phyloP scores from a whole-genome alignment of 176 grass and related monocot species.

The Triticum dicoccoides region DNA sequence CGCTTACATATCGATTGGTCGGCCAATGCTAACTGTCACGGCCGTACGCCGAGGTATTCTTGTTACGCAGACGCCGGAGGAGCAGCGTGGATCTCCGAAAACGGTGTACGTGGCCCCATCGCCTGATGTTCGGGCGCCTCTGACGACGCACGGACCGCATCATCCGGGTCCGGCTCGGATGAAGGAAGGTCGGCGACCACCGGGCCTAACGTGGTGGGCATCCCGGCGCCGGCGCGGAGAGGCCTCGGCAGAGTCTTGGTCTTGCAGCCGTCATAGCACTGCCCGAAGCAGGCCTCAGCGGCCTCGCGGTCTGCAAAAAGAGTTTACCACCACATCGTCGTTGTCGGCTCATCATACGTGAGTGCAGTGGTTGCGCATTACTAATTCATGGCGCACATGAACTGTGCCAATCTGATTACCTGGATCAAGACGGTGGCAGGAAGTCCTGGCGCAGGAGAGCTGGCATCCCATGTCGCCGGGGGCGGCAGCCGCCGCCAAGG shows the following conservation, averaged over 20 bases:
- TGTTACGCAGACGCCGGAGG: not conserved
- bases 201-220: not conserved
- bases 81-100: not conserved
- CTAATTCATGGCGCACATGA: not conserved
- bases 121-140: not conserved
- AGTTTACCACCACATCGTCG: not conserved
- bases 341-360: not conserved
- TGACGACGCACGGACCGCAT: not conserved
- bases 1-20: not conserved
- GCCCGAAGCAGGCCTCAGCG: slow-evolving; percentile 18
- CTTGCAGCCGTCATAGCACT: slow-evolving; percentile 37
- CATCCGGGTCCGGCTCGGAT: not conserved
- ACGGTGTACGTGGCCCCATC: not conserved
- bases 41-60: not conserved
- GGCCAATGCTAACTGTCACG: not conserved
- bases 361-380: not conserved
- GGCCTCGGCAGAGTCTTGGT: slow-evolving; percentile 11
- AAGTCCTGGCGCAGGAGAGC: slow-evolving; percentile 23
- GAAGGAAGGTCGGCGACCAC: not conserved
- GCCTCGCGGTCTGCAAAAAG: slow-evolving; percentile 14
- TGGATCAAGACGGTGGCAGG: not conserved
- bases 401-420: not conserved
- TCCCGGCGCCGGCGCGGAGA: slow-evolving; percentile 22
- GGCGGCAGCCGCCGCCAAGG: not conserved
- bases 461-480: not conserved